A percentile compares a stretch with the other conserved stretches of the same genome.
phyloP scores from a whole-genome alignment of 352 stramenopile genomes.

The Saprolegnia parasitica region DNA sequence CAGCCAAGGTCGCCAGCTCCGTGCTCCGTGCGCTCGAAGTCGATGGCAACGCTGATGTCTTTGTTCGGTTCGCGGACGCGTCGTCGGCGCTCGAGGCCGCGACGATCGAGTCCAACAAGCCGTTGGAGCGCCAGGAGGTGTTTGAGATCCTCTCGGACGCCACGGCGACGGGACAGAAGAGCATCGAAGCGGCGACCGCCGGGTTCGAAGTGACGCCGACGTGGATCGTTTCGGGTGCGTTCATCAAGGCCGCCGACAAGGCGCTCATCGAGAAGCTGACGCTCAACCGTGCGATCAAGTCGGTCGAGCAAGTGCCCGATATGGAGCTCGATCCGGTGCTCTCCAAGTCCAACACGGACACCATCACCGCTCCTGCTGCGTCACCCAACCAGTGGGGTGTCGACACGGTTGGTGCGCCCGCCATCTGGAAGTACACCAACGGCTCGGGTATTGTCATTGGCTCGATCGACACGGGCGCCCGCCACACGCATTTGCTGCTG shows the following conservation, averaged over 20 bases:
- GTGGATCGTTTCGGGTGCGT: background rate
- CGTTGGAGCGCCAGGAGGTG: background rate
- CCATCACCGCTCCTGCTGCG: too few relatives aligned
- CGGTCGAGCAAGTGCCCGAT: background rate
- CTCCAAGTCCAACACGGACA: background rate
- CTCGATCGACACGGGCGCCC: constrained; percentile 45
- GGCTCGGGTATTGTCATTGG: constrained; percentile 42
- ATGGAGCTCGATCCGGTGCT: constrained; percentile 2
- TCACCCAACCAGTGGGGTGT: constrained; percentile 38
- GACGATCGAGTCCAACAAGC: too few relatives aligned
- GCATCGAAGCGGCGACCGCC: background rate
- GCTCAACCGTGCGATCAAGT: background rate
- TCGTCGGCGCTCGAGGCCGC: too few relatives aligned
- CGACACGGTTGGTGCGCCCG: constrained; percentile 40
- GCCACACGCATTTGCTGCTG: constrained; percentile 37
- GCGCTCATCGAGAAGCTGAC: constrained; percentile 6
- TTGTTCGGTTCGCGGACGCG: too few relatives aligned
- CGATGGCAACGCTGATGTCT: background rate
- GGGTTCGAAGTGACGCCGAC: background rate
- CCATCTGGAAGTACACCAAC: constrained; percentile 40
- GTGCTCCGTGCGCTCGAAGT: constrained; percentile 21
- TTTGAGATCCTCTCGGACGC: background rate
- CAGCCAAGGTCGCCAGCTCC: constrained; percentile 14
- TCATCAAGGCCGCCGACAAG: background rate
- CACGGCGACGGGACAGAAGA: background rate